Evolutionary conservation across 306 rosid species (phyloP).

Genomic region (Cucurbita moschata): DNA sequence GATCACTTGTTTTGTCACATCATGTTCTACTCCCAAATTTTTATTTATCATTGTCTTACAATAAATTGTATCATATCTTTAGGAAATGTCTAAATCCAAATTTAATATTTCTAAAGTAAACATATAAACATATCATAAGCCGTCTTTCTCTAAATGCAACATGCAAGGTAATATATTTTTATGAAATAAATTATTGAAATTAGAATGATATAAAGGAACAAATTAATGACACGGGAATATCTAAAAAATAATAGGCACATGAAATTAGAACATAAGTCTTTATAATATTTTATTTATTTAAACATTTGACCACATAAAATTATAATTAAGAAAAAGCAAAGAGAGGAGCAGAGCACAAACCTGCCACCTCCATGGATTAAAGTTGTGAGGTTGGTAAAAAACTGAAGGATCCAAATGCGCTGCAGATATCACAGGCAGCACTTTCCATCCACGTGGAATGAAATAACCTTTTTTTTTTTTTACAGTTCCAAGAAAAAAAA

Average conservation of each 20-base stretch:
- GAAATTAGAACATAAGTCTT: too few species aligned
- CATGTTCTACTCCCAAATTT: neutral
- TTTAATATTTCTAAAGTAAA: too few species aligned
- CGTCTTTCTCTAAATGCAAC: too few species aligned
- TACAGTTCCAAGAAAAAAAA: neutral
- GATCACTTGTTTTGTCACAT: constrained; percentile 1
- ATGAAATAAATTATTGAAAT: too few species aligned
- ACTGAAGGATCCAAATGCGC: constrained; percentile 81
- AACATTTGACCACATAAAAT: neutral
- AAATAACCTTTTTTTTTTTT: constrained; percentile 85
- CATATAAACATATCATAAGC: neutral
- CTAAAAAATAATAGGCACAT: too few species aligned
- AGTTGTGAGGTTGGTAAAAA: constrained; percentile 91
- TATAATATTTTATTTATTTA: too few species aligned
- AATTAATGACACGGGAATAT: too few species aligned
- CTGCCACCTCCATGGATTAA: constrained; percentile 99
- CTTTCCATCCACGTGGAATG: constrained; percentile 99
- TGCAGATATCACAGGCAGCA: constrained; percentile 95
- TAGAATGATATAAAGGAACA: too few species aligned
- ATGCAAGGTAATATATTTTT: too few species aligned
- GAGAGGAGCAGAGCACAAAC: constrained; percentile 33
- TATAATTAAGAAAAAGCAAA: neutral
- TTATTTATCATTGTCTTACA: neutral
- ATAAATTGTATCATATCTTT: neutral
- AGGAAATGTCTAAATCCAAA: neutral